Base-by-base conservation (phyloP, 768 basidiomycete species). In the Boletus rubroflammeus region DNA sequence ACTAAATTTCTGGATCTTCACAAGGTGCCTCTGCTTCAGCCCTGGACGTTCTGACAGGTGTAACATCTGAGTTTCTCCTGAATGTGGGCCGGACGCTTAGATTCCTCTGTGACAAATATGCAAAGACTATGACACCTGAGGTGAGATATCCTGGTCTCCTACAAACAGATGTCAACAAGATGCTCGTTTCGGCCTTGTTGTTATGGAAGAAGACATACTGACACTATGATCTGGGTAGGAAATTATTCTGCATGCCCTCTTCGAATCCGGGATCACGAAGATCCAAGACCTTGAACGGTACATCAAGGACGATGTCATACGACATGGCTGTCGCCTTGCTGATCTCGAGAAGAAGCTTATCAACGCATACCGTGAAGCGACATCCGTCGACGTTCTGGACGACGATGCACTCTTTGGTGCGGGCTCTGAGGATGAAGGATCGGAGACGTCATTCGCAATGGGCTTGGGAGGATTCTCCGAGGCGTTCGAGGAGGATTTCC, bases 301-400 rank as follows among this genome's bases (percentile, higher is more conserved):
- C 67, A 82, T 98, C 66, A 82, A 82, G 46, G 94, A 98, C 56
- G 96, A 97, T 56, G 79, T 98, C 38, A 77, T 92, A 61, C 80
- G 90, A 42, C 86, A 96, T 63, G 90, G 92, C 8, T 69, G 77
- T 9, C 83, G 92, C 46, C 72, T 98, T 21, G 63, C 70, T 2
- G 94, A 95, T 42, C 74, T 95, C 47, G 88, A 92, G 73, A 88
- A 88, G 79, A 96, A 93, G 74, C 81, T 97, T 17, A 80, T 85
- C 51, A 78, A 84, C 35, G 90, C 90, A 1, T 93, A 92, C 72
- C 81, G 84, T 26, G 95, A 95, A 61, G 81, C 83, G 36, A 76
- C 76, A 13, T 67, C 73, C 3, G 73, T 75, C 11, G 80, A 80
- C 10, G 63, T 66, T 29, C 59, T 77, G 56, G 80, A 81, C 51